Evolutionary conservation across 2,329 filamentous ascomycete genomes (phyloP).

Genomic region (Verticillium nonalfalfae): DNA sequence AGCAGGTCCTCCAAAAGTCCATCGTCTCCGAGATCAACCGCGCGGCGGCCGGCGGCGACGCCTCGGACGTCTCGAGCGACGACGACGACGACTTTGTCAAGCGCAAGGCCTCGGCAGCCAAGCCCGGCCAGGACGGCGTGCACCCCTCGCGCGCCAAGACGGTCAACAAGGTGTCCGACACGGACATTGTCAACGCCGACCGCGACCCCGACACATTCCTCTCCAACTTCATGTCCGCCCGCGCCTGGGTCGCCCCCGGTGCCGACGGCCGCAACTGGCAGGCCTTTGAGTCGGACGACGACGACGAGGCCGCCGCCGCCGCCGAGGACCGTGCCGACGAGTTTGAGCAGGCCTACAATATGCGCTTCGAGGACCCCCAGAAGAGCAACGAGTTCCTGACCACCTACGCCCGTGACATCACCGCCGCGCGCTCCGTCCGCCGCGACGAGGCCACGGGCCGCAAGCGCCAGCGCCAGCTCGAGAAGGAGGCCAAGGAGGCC

Average conservation of each 20-base stretch:
- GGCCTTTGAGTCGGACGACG: constrained; percentile 88
- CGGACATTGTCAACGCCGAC: constrained; percentile 70
- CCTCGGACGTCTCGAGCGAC: constrained; percentile 43
- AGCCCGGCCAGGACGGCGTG: constrained; percentile 34
- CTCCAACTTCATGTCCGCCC: constrained; percentile 90
- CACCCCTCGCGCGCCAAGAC: constrained; percentile 48
- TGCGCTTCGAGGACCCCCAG: constrained; percentile 88
- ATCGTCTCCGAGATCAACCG: constrained; percentile 78
- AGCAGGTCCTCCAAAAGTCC: constrained; percentile 71
- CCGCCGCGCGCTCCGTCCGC: constrained; percentile 75
- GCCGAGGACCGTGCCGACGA: constrained; percentile 62
- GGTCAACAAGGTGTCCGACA: constrained; percentile 43
- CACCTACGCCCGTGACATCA: constrained; percentile 83
- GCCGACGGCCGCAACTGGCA: constrained; percentile 61
- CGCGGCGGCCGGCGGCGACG: constrained; percentile 38
- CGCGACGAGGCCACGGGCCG: constrained; percentile 74
- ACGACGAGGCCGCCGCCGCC: constrained; percentile 55
- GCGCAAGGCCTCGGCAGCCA: constrained; percentile 51
- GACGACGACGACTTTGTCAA: constrained; percentile 69
- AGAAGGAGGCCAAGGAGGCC: constrained; percentile 70
- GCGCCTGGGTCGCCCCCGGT: constrained; percentile 69
- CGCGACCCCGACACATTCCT: constrained; percentile 87
- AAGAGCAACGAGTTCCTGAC: constrained; percentile 83
- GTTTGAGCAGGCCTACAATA: constrained; percentile 90
- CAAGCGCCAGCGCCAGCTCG: constrained; percentile 71